These are phyloP conservation scores for Haematococcus sp. DNA, from an alignment of 139 green algal genomes.

Conservation along the genomic window DNA sequence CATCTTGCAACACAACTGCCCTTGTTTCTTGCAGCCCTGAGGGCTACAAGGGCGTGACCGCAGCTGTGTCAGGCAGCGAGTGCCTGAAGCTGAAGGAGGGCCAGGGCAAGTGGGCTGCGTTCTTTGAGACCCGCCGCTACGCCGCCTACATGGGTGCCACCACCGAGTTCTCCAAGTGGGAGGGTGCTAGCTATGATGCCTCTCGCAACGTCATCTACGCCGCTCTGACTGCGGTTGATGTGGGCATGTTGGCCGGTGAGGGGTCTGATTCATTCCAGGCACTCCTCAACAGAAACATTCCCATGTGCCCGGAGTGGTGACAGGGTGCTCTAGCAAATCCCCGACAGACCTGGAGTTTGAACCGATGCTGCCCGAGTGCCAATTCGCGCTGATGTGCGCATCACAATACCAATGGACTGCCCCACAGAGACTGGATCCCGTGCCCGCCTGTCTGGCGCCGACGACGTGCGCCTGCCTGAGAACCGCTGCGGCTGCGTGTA, in stretches of 20 bases:
- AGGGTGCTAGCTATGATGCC: slow-evolving; percentile 17
- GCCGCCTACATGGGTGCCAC: slow-evolving; percentile 42
- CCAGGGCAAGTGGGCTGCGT: slow-evolving; percentile 42
- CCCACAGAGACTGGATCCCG: no score
- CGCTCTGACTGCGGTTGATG: slow-evolving; percentile 14
- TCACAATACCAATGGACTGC: no score
- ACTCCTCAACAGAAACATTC: no score
- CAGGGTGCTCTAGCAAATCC: no score
- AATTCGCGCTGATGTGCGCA: no score
- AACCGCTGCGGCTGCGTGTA: slow-evolving; percentile 52
- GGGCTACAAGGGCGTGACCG: no score
- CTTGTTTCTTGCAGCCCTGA: no score
- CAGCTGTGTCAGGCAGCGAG: slow-evolving; percentile 13
- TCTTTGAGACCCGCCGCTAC: slow-evolving; percentile 57
- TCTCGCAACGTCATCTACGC: slow-evolving; percentile 19
- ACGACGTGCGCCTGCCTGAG: slow-evolving; percentile 36
- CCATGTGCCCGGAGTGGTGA: no score
- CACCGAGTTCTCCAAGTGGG: slow-evolving; percentile 51
- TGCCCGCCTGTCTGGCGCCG: slow-evolving; percentile 5
- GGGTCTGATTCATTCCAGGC: no score
- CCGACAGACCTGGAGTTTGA: no score
- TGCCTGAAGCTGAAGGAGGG: slow-evolving; percentile 46
- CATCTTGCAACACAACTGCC: no score
- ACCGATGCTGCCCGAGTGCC: no score
- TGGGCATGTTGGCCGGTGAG: slow-evolving; percentile 20